Evolutionary conservation across 2,329 filamentous ascomycete species (phyloP).

Genomic region (Dichotomopilus funicola): DNA sequence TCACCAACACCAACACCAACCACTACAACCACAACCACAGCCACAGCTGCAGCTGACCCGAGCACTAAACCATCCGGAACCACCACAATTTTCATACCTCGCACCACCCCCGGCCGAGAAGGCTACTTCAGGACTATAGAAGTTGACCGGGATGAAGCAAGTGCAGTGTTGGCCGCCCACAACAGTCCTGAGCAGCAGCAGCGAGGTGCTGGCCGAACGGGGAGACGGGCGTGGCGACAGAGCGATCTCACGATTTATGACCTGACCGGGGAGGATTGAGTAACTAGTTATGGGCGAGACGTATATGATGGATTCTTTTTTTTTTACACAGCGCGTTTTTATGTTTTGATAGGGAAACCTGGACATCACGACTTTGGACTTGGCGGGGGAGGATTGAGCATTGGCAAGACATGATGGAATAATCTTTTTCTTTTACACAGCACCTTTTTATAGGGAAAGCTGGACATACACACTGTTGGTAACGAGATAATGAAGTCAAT

Average conservation of each 20-base stretch:
- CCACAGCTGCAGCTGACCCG: background rate
- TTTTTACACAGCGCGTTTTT: too few species aligned
- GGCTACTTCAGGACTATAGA: slow-evolving; percentile 25
- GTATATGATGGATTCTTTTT: too few species aligned
- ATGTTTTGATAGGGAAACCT: too few species aligned
- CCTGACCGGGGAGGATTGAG: slow-evolving; percentile 22
- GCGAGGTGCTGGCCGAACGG: background rate
- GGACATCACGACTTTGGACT: slow-evolving; percentile 16
- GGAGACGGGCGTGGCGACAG: slow-evolving; percentile 15
- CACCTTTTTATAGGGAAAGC: too few species aligned
- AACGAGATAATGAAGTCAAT: too few species aligned
- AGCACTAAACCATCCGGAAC: background rate
- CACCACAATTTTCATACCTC: slow-evolving; percentile 24
- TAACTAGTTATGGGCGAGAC: background rate
- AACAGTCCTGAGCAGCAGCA: background rate
- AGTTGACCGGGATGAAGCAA: slow-evolving; percentile 21
- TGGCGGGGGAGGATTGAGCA: background rate
- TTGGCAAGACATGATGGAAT: too few species aligned
- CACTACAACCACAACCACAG: background rate
- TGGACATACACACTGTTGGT: too few species aligned
- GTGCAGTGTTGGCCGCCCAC: slow-evolving; percentile 6
- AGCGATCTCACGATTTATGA: slow-evolving; percentile 24
- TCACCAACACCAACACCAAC: too few species aligned
- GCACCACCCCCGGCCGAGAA: slow-evolving; percentile 22
- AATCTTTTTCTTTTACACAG: too few species aligned